Evolutionary conservation across 768 basidiomycete genomes (phyloP), one percentile per base, ranked within the genome.

Genomic region (Nevesoporus exiguus): DNA sequence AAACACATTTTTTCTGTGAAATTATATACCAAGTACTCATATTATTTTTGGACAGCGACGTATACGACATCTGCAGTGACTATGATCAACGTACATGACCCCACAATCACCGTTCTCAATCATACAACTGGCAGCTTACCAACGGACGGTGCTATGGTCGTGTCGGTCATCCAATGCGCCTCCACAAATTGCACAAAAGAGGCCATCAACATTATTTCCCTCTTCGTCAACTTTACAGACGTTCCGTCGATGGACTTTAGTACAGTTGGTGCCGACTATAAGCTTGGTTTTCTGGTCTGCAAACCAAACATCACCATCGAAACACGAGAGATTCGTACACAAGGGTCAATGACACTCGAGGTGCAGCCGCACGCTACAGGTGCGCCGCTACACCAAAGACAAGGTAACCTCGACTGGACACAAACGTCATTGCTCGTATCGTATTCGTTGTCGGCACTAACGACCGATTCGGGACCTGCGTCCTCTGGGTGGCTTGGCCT

Each of bases 231-330:
- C 42, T 53, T 61, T n/a, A 57, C 60, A 6, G 15, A 53, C 5
- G 14, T 61, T 14, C 60, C 60, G 0, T 60, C 57, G 1, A 22
- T 60, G 54, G n/a, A 3, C 1, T 59, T 60, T 25, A 56, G 51
- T 27, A 21, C 58, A n/a, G n/a, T 56, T 15, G 56, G 42, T 19
- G 46, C 54, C 9, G 55, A 58, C 40, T 67, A 57, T 5, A 36
- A 67, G n/a, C 1, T 66, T 2, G 51, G 49, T 10, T 66, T 67
- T 50, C 52, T 66, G 21, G 53, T 53, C 15, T 66, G 66, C 49
- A 64, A 63, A 36, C 64, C 66, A 1, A 61, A 67, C 15, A 49
- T 60, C 21, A 57, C 52, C 2, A 56, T 66, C 5, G 58, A 66
- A 49, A 63, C 61, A 13, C 57, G 65, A 14, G 62, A 66, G 39